Evolutionary conservation across 1,284 basidiomycete species (phyloP).

Genomic region (Microbotryum silenes-acaulis): DNA sequence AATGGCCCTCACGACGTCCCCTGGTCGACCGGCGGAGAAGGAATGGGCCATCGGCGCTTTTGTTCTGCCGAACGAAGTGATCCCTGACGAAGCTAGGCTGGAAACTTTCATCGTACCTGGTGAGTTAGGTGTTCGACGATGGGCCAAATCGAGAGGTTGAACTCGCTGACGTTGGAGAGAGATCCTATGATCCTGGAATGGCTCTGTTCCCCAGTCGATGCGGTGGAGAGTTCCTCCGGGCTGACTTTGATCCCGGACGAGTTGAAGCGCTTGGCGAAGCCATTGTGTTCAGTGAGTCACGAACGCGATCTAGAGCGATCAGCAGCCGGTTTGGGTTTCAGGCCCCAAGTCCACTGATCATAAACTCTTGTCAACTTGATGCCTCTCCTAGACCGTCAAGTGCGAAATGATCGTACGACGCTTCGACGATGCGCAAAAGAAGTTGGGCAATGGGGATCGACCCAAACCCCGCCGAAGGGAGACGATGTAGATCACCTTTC

Average conservation of each 20-base stretch:
- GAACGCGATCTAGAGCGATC: background rate
- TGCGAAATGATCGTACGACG: constrained; percentile 75
- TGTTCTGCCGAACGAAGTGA: constrained; percentile 81
- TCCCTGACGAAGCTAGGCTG: constrained; percentile 72
- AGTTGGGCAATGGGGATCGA: constrained; percentile 37
- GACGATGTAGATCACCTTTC: constrained; percentile 1
- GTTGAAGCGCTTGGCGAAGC: constrained; percentile 69
- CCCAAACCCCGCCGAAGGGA: constrained; percentile 8
- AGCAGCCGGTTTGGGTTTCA: no score
- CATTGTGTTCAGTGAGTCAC: constrained; percentile 71
- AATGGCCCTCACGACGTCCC: background rate
- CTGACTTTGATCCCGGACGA: constrained; percentile 78
- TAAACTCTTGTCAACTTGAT: constrained; percentile 69
- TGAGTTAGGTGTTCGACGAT: constrained; percentile 41
- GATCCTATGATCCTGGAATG: background rate
- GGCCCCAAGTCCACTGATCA: no score
- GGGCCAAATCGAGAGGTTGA: background rate
- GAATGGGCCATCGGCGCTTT: constrained; percentile 87
- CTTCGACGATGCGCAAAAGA: constrained; percentile 80
- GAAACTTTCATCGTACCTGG: constrained; percentile 72
- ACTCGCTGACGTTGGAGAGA: no score
- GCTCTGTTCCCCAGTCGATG: constrained; percentile 54
- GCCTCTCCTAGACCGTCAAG: constrained; percentile 55
- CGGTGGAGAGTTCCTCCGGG: constrained; percentile 85
- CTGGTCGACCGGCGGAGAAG: constrained; percentile 37